Conservation (phyloP, 495 filamentous ascomycete genomes). For the Saxophila tyrrhenica region DNA sequence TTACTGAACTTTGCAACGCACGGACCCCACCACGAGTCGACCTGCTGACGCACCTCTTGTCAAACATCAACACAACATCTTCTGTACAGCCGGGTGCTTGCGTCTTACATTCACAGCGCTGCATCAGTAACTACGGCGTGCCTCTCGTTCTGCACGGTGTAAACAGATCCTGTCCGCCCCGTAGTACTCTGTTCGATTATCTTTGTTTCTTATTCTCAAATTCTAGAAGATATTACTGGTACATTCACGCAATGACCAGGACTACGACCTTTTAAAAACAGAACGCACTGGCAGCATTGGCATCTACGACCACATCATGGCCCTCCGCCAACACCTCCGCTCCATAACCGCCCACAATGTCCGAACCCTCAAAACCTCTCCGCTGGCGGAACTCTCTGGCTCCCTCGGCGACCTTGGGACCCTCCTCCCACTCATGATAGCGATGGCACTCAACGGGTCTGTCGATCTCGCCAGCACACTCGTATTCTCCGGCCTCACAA, state of each 20-base stretch:
- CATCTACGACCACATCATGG: not conserved
- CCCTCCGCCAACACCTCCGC: conserved; percentile 10
- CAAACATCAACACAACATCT: no score
- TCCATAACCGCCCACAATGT: conserved; percentile 34
- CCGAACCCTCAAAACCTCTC: conserved; percentile 40
- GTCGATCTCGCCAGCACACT: conserved; percentile 76
- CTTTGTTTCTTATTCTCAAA: no score
- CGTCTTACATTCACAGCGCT: no score
- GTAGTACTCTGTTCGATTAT: no score
- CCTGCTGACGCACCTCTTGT: no score
- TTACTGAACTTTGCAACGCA: no score
- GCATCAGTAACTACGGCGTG: no score
- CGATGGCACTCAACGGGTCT: conserved; percentile 58
- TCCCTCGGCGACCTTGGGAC: conserved; percentile 86
- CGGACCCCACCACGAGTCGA: no score
- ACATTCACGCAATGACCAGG: not conserved
- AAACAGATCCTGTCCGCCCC: no score
- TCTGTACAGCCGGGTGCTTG: no score
- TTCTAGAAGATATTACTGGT: no score
- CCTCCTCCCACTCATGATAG: conserved; percentile 77
- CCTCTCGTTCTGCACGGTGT: no score
- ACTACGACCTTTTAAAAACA: not conserved
- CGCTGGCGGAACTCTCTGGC: conserved; percentile 76
- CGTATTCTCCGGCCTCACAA: conserved; percentile 76
- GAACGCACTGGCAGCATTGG: not conserved